Base-by-base conservation (phyloP, 1,284 basidiomycete genomes). In the Sporisorium reilianum region DNA sequence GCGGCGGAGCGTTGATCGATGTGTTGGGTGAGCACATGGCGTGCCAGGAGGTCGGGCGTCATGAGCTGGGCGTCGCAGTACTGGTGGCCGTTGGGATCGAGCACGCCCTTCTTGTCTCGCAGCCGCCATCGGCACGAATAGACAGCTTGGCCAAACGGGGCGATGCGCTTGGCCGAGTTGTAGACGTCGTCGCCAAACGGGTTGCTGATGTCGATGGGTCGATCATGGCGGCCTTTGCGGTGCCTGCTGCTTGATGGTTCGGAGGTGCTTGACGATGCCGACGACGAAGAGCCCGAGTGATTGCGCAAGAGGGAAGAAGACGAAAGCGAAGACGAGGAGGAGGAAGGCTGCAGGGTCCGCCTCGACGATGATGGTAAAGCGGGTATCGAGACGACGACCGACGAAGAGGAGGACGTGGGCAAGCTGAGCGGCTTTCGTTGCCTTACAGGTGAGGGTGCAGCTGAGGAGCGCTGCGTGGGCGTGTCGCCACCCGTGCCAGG, bases 31-130 rank as follows among this genome's bases (percentile, higher is more conserved):
- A 71, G 48, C 1, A 65, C 59, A 44, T 71, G 68, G 36, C 49
- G 49, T 1, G 68, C 68, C 10, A 71, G 36, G 23, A 62, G 59
- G 28, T 65, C 63, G 10, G 68, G 54, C 9, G 68, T 71, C 52
- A 63, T 55, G 20, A 71, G 63, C 16, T 40, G 30, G 26, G 44
- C 38, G 28, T 48, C n/a, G 36, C 68, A 71, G 30, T 34, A 69
- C 3, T 30, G 38, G 20, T 64, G 61, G 4, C 63, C 57, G 20
- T 42, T 55, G 12, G 51, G 30, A 14, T 62, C 63, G 8, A 62
- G 23, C 1, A 71, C 26, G 20, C 51, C 55, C 36, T 62, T 65
- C 52, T 65, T 64, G 51, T 71, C 68, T 6, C 63, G 53, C 2
- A 62, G 20, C 0, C 68, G 63, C 68, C 67, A 69, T 45, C 36